Base-by-base conservation (phyloP, 176 grass and related monocot genomes). In the Eleusine indica region DNA sequence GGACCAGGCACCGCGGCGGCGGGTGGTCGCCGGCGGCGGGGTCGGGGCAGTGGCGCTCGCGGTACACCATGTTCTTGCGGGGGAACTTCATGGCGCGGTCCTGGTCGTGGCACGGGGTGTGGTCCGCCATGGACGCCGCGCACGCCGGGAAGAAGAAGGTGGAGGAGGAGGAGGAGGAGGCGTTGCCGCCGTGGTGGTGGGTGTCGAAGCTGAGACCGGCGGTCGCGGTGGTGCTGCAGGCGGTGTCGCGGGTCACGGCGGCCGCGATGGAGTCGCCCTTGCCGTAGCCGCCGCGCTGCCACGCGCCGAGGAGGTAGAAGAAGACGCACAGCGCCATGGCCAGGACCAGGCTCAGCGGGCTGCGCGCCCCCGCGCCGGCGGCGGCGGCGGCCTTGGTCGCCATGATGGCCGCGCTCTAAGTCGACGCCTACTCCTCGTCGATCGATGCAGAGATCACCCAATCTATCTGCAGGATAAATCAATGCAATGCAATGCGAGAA, bases 101-200 rank as follows among this genome's bases (percentile, higher is more conserved):
- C 83, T 98, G 95, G 84, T 98, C 89, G 65, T 95, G 95, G 79
- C 95, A 98, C 22, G 95, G 95, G 41, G 95, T 98, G 88, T 95
- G 83, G 88, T 98, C 95, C 14, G 91, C 88, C 77, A 93, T 65
- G n/a, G 71, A 56, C 56, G 90, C 92, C 43, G 61, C 29, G 63
- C 92, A 95, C 63, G 95, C 73, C 53, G 82, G 28, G 75, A 97
- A 93, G 16, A 15, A 52, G 44, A 9, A 9, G 19, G 32, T 35
- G 32, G 78, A 53, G 9, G 11, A 12, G 28, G 60, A 8, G 49
- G 82, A 76, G 11, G 48, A 17, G 43, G 29, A 16, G 7, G 7
- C 58, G 16, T 17, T 66, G 44, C 66, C 80, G 52, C 71, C 73
- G 77, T 90, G 90, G 90, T 90, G 90, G 90, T 94, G 90, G 0